These are phyloP conservation scores for Aspergillus biplanus DNA, from an alignment of 495 filamentous ascomycete species.

Conservation along the genomic window DNA sequence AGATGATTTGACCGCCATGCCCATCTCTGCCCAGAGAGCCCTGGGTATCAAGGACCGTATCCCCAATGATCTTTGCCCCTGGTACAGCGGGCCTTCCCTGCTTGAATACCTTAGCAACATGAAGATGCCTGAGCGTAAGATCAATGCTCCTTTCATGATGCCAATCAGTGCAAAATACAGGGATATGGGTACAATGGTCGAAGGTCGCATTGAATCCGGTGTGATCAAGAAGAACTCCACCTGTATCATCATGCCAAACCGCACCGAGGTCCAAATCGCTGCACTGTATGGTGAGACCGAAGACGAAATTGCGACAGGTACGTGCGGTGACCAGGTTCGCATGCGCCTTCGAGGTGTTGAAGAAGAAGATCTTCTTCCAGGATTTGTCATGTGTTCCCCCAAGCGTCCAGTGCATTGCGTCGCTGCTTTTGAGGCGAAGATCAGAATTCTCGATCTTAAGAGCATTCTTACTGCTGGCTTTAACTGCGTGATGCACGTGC, in stretches of 20 bases:
- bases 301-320: constrained; percentile 79
- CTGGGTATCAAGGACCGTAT: constrained; percentile 87
- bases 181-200: constrained; percentile 96
- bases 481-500: constrained; percentile 89
- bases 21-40: constrained; percentile 86
- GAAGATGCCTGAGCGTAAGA: constrained; percentile 89
- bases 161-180: constrained; percentile 92
- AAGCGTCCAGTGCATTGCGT: constrained; percentile 93
- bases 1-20: constrained; percentile 92
- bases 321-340: constrained; percentile 94
- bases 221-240: constrained; percentile 83
- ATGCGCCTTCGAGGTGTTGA: constrained; percentile 90
- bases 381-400: constrained; percentile 92
- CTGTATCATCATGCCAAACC: constrained; percentile 94
- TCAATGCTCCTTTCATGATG: constrained; percentile 99
- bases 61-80: constrained; percentile 72
- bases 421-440: constrained; percentile 90
- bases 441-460: constrained; percentile 93
- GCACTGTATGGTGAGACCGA: constrained; percentile 95
- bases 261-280: constrained; percentile 73
- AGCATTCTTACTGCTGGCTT: constrained; percentile 88
- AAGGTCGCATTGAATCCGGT: constrained; percentile 95
- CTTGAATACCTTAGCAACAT: constrained; percentile 92
- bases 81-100: constrained; percentile 91
- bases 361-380: constrained; percentile 96